A percentile compares a stretch with the other conserved stretches of the same genome.
Conservation (phyloP, 768 basidiomycete species). For the Astraeus odoratus region DNA sequence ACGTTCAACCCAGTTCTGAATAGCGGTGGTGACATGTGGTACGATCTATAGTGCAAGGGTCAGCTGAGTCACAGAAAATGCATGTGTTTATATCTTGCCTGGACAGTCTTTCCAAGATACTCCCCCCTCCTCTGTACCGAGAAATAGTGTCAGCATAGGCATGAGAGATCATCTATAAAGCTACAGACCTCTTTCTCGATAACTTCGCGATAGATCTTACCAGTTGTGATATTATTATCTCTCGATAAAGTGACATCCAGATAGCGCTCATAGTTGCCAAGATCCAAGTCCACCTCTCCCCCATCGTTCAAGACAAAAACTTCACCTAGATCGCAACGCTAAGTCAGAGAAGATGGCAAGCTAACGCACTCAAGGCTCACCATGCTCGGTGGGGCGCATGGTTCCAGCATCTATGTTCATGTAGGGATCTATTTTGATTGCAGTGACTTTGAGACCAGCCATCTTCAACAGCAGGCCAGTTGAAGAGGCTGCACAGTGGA, state of each 20-base stretch:
- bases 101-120: slow-evolving; percentile 96
- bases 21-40: slow-evolving; percentile 92
- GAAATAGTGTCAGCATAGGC: slow-evolving; percentile 9
- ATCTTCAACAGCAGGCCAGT: slow-evolving; percentile 95
- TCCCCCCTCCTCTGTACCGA: slow-evolving; percentile 62
- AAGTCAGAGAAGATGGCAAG: too few relatives aligned
- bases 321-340: too few relatives aligned
- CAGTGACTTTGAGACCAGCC: slow-evolving; percentile 91
- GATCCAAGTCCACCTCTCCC: slow-evolving; percentile 94
- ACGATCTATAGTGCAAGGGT: slow-evolving; percentile 54
- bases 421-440: slow-evolving; percentile 99
- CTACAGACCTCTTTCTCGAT: slow-evolving; percentile 88
- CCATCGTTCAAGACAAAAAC: slow-evolving; percentile 98
- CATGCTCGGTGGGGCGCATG: slow-evolving; percentile 99
- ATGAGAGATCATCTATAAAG: not conserved
- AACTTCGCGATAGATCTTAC: slow-evolving; percentile 94
- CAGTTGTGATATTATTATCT: slow-evolving; percentile 98
- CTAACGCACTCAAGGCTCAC: too few relatives aligned
- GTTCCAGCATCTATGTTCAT: slow-evolving; percentile 99
- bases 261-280: slow-evolving; percentile 98
- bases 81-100: slow-evolving; percentile 42
- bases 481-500: slow-evolving; percentile 63
- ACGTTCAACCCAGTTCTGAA: slow-evolving; percentile 98
- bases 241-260: slow-evolving; percentile 88
- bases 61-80: slow-evolving; percentile 5